Conservation (phyloP, 371 early-diverging fungal genomes). For the Basidiobolus meristosporus region DNA sequence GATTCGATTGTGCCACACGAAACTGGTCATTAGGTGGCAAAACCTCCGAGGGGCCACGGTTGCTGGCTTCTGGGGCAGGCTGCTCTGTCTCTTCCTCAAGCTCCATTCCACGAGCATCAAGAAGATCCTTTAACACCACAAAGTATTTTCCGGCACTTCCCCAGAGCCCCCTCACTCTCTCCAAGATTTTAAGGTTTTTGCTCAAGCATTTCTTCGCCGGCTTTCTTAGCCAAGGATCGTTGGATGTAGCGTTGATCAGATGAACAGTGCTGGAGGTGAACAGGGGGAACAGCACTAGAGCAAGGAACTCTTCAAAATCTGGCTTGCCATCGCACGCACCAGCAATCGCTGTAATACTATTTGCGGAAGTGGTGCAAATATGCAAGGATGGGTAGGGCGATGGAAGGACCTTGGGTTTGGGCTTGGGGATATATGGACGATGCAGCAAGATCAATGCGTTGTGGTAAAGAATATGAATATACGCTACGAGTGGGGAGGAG, state of each 20-base stretch:
- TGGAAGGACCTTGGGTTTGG: constrained; percentile 4
- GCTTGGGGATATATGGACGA: constrained; percentile 25
- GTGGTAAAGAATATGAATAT: constrained; percentile 52
- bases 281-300: neutral
- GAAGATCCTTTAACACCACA: constrained; percentile 2
- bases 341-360: constrained; percentile 4
- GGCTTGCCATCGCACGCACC: constrained; percentile 1
- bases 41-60: too few relatives aligned
- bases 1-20: too few relatives aligned
- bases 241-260: constrained; percentile 4
- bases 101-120: constrained; percentile 2
- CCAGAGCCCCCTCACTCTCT: constrained; percentile 2
- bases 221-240: constrained; percentile 1
- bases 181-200: constrained; percentile 1
- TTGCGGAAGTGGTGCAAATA: constrained; percentile 5
- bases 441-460: constrained; percentile 59
- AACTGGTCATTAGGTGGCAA: too few relatives aligned
- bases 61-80: too few relatives aligned
- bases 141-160: constrained; percentile 1
- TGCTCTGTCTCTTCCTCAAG: neutral
- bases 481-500: constrained; percentile 12
- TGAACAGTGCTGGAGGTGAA: constrained; percentile 4
- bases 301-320: neutral
- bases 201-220: constrained; percentile 2
- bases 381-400: constrained; percentile 4